Evolutionary conservation across 805 yeast species (phyloP), one percentile per base, ranked within the genome.

Genomic region (Candida pseudofarinosa): DNA sequence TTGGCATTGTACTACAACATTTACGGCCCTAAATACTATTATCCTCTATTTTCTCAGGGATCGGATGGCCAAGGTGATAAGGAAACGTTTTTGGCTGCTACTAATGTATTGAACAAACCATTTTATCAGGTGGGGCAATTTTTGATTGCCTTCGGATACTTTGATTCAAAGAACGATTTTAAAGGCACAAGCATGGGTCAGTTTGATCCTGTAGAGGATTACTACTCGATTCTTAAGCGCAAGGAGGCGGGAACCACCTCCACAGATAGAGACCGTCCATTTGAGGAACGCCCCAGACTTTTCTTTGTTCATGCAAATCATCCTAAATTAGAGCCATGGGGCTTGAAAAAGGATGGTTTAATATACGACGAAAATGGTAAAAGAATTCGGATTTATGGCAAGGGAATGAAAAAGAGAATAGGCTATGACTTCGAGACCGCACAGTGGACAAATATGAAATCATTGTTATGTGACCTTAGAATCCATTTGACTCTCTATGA

Each of bases 181-280:
- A 61, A 71, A n/a, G 91, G 90, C 14, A 76, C 81, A 7, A 87
- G 85, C 2, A 86, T 86, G 88, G 82, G 84, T 4, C 95, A 87
- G 59, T 78, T 69, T 47, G 80, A 83, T 55, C 88, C 90, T 2
- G 59, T 71, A n/a, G 74, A 74, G 35, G 95, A 86, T 59, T 79
- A 60, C 49, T 51, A 43, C 41, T 48, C 46, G 12, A 40, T 46
- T 36, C 35, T 16, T 58, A 60, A 51, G 49, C 34, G 23, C 19
- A 42, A 31, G 13, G 15, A 41, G 8, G 31, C 15, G 20, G 38
- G 34, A 3, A 43, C 34, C 16, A 33, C 46, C 33, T 44, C 37
- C 26, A 39, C 41, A 33, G 42, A 39, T 16, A 33, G 46, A 44
- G 44, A 39, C 34, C 18, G 26, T 18, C 6, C 41, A 7, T 31